Evolutionary conservation across 2,329 filamentous ascomycete species (phyloP), one percentile per base, ranked within the genome.

Genomic region (Pseudophaeomoniella oleicola): DNA sequence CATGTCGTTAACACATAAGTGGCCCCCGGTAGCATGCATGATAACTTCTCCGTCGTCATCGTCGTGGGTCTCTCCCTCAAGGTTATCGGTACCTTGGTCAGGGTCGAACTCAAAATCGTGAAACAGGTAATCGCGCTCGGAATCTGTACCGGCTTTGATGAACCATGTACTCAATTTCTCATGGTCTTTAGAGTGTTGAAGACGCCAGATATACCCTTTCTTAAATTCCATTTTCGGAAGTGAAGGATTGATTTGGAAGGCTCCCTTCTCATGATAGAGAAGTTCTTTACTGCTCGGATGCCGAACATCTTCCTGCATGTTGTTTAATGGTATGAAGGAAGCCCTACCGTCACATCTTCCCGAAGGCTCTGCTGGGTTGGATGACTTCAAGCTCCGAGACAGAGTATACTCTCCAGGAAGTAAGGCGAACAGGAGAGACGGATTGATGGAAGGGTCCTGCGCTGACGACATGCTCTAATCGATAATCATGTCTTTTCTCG

Each of bases 1-100:
- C 51, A 59, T 62, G 46, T 64, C 61, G 32, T 63, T 60, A 37
- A 63, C 54, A 44, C 61, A 64, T 6, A 64, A 51, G 46, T 64
- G 61, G 31, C 59, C 56, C 3, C 61, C 61, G 13, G 48, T 47
- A 3, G 60, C 61, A 35, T 48, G 45, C 6, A 61, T 39, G 4
- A 62, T 5, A 11, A 29, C 45, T 19, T 47, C 47, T 15, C 42
- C 37, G 10, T 45, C 42, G 1, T 42, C 36, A 32, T 40, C 36
- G 13, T 38, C 39, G 13, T 36, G 31, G 3, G 39, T 30, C n/a
- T 41, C 37, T 30, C 43, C 32, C 2, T 45, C 44, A 29, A 61
- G 56, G 11, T 55, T 54, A n/a, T n/a, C n/a, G n/a, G n/a, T 19
- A 64, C 58, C n/a, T n/a, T n/a, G n/a, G 22, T 9, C 22, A n/a